A percentile compares a stretch with the other conserved stretches of the same genome.
Evolutionary conservation across 352 stramenopile genomes (phyloP).

Genomic region (Globisporangium nunn): DNA sequence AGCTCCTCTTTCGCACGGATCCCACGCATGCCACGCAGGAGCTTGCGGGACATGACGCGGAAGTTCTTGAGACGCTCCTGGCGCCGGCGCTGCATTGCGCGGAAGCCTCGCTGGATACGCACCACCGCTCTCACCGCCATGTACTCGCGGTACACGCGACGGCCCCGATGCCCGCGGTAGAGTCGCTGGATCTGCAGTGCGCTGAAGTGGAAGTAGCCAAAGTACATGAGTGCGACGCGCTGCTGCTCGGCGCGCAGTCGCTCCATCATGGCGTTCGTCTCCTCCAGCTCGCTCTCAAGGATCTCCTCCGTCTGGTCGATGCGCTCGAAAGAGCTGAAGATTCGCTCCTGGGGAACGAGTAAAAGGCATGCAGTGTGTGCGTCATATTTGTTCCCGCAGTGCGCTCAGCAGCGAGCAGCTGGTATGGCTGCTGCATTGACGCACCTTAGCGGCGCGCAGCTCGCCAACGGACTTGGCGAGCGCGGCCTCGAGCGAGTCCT

Average conservation of each 20-base stretch:
- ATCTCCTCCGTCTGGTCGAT: slow-evolving; percentile 27
- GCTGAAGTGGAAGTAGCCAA: slow-evolving; percentile 26
- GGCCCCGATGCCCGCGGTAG: slow-evolving; percentile 77
- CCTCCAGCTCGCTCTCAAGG: slow-evolving; percentile 23
- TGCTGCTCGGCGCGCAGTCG: slow-evolving; percentile 22
- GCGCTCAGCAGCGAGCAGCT: not conserved
- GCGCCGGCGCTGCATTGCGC: slow-evolving; percentile 23
- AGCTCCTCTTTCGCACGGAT: slow-evolving; percentile 32
- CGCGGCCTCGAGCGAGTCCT: slow-evolving; percentile 18
- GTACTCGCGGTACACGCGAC: slow-evolving; percentile 31
- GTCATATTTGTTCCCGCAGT: not conserved
- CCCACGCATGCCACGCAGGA: slow-evolving; percentile 42
- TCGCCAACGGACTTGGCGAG: slow-evolving; percentile 22
- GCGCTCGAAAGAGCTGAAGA: slow-evolving; percentile 16
- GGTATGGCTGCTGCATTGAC: not conserved
- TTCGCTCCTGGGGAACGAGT: slow-evolving; percentile 3
- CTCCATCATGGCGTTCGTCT: slow-evolving; percentile 18
- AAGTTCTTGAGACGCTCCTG: slow-evolving; percentile 26
- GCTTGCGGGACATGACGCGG: slow-evolving; percentile 33
- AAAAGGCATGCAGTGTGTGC: slow-evolving; percentile 1
- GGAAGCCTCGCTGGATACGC: slow-evolving; percentile 39
- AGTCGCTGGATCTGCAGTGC: slow-evolving; percentile 75
- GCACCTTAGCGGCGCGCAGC: slow-evolving; percentile 15
- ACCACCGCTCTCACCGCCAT: slow-evolving; percentile 32
- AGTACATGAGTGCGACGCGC: slow-evolving; percentile 13